These are phyloP conservation scores for Miscanthus lutarioriparius DNA, from an alignment of 176 grass and related monocot species.

Conservation along the genomic window DNA sequence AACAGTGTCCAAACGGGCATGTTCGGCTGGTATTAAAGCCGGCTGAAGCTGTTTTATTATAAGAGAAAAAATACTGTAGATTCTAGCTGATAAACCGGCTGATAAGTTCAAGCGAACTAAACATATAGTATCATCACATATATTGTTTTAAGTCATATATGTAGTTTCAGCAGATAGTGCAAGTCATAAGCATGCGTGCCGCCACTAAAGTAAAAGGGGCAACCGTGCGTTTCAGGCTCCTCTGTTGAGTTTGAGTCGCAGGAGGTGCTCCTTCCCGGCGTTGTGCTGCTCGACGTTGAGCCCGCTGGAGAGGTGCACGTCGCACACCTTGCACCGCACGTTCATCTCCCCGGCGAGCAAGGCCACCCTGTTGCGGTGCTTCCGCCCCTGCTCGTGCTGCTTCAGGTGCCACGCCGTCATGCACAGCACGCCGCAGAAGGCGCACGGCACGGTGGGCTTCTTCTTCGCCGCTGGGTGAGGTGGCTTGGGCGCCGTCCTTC, in stretches of 20 bases:
- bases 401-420: constrained; percentile 34
- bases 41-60: no score
- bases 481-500: no score
- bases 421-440: constrained; percentile 41
- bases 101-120: no score
- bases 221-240: constrained; percentile 17
- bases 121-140: background rate
- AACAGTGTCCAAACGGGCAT: no score
- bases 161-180: background rate
- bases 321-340: constrained; percentile 40
- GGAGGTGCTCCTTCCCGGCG: constrained; percentile 36
- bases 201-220: no score
- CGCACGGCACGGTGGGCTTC: constrained; percentile 22
- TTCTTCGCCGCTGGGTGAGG: background rate
- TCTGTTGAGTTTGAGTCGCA: constrained; percentile 6
- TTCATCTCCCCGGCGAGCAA: constrained; percentile 33
- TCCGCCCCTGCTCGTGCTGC: constrained; percentile 43
- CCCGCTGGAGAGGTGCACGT: constrained; percentile 34
- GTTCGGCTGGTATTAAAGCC: no score
- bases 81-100: no score
- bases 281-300: constrained; percentile 47
- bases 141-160: background rate
- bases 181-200: background rate
- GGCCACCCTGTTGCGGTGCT: constrained; percentile 44
- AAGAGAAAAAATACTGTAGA: no score